Conservation (phyloP, 2,329 filamentous ascomycete species). For the Nemania diffusa region DNA sequence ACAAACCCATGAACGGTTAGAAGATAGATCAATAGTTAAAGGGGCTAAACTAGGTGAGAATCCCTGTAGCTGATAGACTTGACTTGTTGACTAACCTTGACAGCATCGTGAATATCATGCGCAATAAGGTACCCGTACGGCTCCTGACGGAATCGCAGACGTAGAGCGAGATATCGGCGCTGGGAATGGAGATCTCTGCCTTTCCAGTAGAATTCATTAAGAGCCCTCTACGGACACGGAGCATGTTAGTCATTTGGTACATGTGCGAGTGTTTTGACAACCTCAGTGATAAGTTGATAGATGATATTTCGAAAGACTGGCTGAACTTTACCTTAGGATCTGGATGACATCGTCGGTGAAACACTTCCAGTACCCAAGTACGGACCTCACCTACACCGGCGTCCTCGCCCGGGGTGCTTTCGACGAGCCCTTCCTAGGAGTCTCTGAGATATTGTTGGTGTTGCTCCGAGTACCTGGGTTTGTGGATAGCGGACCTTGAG, state of each 20-base stretch:
- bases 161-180: conserved; percentile 36
- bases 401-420: conserved; percentile 37
- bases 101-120: conserved; percentile 43
- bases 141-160: conserved; percentile 40
- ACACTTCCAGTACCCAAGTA: conserved; percentile 40
- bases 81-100: conserved; percentile 25
- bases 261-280: background rate
- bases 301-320: background rate
- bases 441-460: conserved; percentile 31
- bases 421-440: conserved; percentile 40
- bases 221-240: conserved; percentile 10
- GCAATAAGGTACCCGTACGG: conserved; percentile 40
- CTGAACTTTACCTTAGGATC: conserved; percentile 36
- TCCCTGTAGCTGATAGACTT: background rate
- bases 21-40: background rate
- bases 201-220: conserved; percentile 37
- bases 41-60: too few species aligned
- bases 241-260: background rate
- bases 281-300: background rate
- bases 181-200: conserved; percentile 42
- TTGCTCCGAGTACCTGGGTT: conserved; percentile 32
- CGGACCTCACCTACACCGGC: conserved; percentile 38
- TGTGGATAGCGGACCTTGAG: conserved; percentile 21
- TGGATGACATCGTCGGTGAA: conserved; percentile 41
- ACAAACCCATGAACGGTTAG: background rate